phyloP scores from a whole-genome alignment of 768 basidiomycete species.

The Mycena rebaudengoi region DNA sequence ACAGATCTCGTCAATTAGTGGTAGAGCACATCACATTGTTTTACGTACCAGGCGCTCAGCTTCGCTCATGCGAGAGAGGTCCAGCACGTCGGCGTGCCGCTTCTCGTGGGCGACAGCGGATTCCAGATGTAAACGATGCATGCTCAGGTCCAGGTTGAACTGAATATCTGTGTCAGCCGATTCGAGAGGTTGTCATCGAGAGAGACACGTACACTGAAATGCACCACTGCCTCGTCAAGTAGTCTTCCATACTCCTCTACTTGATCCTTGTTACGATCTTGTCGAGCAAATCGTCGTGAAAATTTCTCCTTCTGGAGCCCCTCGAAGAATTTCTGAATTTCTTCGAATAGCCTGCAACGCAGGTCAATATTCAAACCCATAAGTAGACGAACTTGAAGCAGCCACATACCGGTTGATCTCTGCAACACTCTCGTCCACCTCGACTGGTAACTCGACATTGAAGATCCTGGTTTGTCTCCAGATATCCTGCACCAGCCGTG shows the following conservation, averaged over 20 bases:
- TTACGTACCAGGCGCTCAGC: background rate
- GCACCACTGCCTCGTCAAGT: background rate
- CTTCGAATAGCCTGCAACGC: background rate
- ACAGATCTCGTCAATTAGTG: background rate
- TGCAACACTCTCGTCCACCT: constrained; percentile 1
- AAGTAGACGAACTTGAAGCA: background rate
- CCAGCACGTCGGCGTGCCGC: background rate
- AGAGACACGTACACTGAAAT: background rate
- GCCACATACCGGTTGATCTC: constrained; percentile 3
- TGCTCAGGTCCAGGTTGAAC: background rate
- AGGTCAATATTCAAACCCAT: background rate
- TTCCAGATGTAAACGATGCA: background rate
- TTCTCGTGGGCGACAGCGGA: background rate
- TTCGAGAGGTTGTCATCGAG: background rate
- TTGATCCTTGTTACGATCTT: background rate
- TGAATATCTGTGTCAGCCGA: background rate
- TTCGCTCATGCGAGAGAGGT: background rate
- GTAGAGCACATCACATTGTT: background rate
- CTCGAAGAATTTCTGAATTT: background rate
- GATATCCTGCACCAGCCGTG: background rate
- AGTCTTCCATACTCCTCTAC: background rate
- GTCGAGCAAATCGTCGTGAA: background rate
- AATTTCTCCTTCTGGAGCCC: background rate
- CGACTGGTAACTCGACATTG: background rate
- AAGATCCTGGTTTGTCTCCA: constrained; percentile 8